Evolutionary conservation across 257 asterid genomes (phyloP), one percentile per base, ranked within the genome.

Genomic region (Capsicum rhomboideum): DNA sequence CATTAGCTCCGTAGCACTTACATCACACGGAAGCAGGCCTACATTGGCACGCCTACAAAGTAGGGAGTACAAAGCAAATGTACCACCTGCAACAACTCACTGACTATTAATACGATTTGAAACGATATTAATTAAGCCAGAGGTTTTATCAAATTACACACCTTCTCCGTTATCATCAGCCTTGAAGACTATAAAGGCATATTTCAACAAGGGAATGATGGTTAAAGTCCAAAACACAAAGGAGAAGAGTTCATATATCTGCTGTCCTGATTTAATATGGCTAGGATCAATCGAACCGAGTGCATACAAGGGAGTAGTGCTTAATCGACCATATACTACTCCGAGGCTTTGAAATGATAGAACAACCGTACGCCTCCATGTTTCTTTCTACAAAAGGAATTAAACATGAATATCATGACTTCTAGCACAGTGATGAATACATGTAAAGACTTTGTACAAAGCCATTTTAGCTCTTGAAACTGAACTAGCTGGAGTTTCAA

Each of bases 161-260:
- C 99, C 99, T 71, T 96, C 98, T 88, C 98, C 97, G 50, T 93
- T 91, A 55, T 94, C 97, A 87, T 96, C 98, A 55, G 97, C 98
- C 83, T 91, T 90, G 87, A 92, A 87, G 37, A 94, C 93, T 28
- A 96, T 90, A 79, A 90, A 90, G 82, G 90, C 91, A 85, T 96
- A 96, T 88, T 96, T 96, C 84, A 94, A 86, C 91, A 96, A 90
- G 21, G 99, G 96, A 79, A 94, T 90, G 86, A 92, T 82, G 72
- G 98, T 93, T 82, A 96, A 67, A 2, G 97, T 92, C 98, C 98
- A 96, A 88, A 96, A 94, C 44, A 93, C 85, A 83, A 96, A 96
- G 12, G 98, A 94, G 87, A 94, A 92, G 49, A 94, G 97, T 86
- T 94, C 95, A 68, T 86, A 91, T 74, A 93, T 90, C 87, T 96